Percentiles rank a stretch among this genome's conserved stretches.
These are phyloP conservation scores for Tremellales sp. DNA, from an alignment of 1,284 basidiomycete genomes.

Conservation along the genomic window DNA sequence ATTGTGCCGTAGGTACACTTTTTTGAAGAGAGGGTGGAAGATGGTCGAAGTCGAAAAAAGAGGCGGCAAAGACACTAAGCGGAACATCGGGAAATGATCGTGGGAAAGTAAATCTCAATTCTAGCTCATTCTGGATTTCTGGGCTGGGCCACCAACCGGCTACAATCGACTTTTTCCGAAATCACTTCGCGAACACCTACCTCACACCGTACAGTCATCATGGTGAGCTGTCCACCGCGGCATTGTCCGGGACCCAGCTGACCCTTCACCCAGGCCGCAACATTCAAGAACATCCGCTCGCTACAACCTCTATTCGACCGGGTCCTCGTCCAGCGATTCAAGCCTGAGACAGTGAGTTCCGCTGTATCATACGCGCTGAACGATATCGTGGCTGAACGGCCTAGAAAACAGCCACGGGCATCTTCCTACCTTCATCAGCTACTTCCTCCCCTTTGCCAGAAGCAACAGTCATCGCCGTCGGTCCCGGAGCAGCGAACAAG, in stretches of 20 bases:
- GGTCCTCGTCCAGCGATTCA: conserved; percentile 95
- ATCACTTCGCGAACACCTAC: too few relatives aligned
- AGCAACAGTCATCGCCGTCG: conserved; percentile 92
- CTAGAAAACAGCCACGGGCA: conserved; percentile 89
- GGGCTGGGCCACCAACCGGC: too few relatives aligned
- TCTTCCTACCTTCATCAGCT: conserved; percentile 87
- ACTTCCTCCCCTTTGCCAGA: conserved; percentile 83
- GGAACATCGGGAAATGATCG: conserved; percentile 1
- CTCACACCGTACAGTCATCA: too few relatives aligned
- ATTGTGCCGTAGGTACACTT: conserved; percentile 12
- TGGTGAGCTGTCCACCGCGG: too few relatives aligned
- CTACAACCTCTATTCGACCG: conserved; percentile 91
- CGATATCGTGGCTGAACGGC: conserved; percentile 2
- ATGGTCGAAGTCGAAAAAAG: neutral
- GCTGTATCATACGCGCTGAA: neutral
- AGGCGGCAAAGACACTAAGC: conserved; percentile 1
- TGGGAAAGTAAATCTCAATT: neutral
- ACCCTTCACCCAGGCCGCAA: conserved; percentile 52
- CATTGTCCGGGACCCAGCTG: neutral
- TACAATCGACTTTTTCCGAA: neutral
- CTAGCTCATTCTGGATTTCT: neutral
- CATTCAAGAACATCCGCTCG: conserved; percentile 91
- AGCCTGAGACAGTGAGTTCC: conserved; percentile 73
- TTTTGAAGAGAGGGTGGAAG: conserved; percentile 6
- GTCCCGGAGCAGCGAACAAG: conserved; percentile 86